phyloP scores from a whole-genome alignment of 2,329 filamentous ascomycete genomes.

The Clarireedia sp. region DNA sequence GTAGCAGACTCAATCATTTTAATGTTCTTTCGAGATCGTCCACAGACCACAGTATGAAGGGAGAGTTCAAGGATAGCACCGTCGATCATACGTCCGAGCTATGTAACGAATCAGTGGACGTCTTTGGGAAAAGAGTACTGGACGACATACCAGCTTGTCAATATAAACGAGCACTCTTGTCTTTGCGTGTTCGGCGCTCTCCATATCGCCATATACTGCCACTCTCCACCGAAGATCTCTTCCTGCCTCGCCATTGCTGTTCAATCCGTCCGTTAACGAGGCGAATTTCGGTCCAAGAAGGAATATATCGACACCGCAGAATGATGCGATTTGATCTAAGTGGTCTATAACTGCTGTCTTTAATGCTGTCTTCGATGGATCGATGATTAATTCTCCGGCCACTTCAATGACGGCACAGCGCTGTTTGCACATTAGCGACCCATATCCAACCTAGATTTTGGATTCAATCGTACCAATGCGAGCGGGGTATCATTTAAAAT shows the following conservation, averaged over 20 bases:
- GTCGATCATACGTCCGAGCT: conserved; percentile 70
- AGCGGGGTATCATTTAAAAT: conserved; percentile 90
- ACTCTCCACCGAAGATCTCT: conserved; percentile 84
- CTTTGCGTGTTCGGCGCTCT: conserved; percentile 95
- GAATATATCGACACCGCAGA: conserved; percentile 94
- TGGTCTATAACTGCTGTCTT: conserved; percentile 72
- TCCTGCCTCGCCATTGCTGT: conserved; percentile 68
- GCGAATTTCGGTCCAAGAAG: conserved; percentile 83
- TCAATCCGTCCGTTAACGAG: conserved; percentile 64
- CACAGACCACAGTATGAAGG: conserved; percentile 86
- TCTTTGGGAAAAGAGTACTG: background rate
- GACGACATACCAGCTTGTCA: conserved; percentile 40
- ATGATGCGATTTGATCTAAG: conserved; percentile 77
- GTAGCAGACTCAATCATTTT: conserved; percentile 95
- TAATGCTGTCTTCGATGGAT: conserved; percentile 56
- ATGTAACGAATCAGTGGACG: conserved; percentile 30
- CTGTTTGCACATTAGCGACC: conserved; percentile 42
- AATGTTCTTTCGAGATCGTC: conserved; percentile 92
- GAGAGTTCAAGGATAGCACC: conserved; percentile 75
- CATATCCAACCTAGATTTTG: background rate
- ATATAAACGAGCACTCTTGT: conserved; percentile 95
- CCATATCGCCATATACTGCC: conserved; percentile 88
- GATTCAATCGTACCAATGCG: conserved; percentile 61
- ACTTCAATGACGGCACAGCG: conserved; percentile 90
- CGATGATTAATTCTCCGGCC: conserved; percentile 82